Percentiles rank a stretch among this genome's conserved stretches.
These are phyloP conservation scores for Neurospora sp. DNA, from an alignment of 495 filamentous ascomycete species.

Conservation along the genomic window DNA sequence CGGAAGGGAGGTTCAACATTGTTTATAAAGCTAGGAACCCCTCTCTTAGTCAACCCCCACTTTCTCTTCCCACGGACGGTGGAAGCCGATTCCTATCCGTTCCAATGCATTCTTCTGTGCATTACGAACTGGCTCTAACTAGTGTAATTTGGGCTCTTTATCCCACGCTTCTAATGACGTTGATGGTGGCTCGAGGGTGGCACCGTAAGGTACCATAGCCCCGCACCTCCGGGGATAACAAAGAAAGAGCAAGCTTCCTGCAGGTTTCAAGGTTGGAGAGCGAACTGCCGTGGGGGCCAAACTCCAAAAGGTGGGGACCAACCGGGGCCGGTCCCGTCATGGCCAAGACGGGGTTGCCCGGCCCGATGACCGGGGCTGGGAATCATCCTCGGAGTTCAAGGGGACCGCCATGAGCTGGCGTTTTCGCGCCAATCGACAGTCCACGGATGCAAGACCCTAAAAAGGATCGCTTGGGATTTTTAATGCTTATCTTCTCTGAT, in stretches of 20 bases:
- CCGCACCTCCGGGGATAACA: not conserved
- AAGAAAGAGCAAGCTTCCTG: not conserved
- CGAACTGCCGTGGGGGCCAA: not conserved
- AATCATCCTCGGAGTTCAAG: not conserved
- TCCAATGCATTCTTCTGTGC: not conserved
- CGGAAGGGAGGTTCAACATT: not conserved
- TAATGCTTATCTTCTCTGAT: not conserved
- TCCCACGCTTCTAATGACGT: not conserved
- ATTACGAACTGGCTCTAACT: not conserved
- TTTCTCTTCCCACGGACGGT: not conserved
- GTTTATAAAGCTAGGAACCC: not conserved
- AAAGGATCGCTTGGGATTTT: not conserved
- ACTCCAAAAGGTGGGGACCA: not conserved
- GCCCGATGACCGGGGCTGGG: not conserved
- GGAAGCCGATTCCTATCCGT: not conserved
- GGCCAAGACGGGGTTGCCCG: not conserved
- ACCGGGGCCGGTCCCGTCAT: not conserved
- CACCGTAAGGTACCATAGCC: not conserved
- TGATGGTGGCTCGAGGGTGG: not conserved
- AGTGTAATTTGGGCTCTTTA: not conserved
- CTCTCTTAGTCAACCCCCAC: not conserved
- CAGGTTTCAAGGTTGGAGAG: not conserved
- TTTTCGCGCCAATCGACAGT: not conserved
- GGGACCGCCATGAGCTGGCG: not conserved
- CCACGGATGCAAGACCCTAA: not conserved